These are phyloP conservation scores for Suhomyces faveliae DNA, from an alignment of 805 yeast species.

Conservation along the genomic window DNA sequence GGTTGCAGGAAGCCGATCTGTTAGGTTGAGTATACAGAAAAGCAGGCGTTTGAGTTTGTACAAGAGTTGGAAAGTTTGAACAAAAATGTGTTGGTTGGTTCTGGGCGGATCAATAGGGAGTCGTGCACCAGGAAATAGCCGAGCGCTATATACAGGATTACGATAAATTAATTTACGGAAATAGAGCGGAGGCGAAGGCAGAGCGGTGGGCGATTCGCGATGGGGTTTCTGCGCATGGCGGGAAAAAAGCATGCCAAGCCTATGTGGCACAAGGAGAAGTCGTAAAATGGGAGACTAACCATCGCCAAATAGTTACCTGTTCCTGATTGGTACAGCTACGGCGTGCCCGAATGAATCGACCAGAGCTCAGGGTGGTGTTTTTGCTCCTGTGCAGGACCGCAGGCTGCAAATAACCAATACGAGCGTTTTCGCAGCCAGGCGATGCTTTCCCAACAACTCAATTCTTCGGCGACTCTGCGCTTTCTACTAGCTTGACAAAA, in stretches of 20 bases:
- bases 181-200: not conserved
- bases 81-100: not conserved
- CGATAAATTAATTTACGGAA: not conserved
- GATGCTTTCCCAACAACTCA: too few species aligned
- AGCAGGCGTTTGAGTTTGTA: not conserved
- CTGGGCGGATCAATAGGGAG: slow-evolving; percentile 1
- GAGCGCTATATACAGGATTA: not conserved
- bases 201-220: too few species aligned
- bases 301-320: not conserved
- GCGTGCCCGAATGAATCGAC: not conserved
- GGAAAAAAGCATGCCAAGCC: too few species aligned
- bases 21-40: not conserved
- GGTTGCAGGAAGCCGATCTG: slow-evolving; percentile 1
- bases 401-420: not conserved
- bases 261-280: too few species aligned
- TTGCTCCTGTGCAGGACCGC: not conserved
- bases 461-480: too few species aligned
- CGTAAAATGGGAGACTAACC: not conserved
- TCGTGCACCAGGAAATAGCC: not conserved
- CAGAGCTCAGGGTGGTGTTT: not conserved
- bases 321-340: not conserved
- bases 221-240: too few species aligned
- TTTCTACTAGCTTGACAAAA: not conserved
- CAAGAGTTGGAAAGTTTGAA: not conserved
- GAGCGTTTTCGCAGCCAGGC: not conserved